Base-by-base conservation (phyloP, 306 rosid species). In the Nissolia schottii region DNA sequence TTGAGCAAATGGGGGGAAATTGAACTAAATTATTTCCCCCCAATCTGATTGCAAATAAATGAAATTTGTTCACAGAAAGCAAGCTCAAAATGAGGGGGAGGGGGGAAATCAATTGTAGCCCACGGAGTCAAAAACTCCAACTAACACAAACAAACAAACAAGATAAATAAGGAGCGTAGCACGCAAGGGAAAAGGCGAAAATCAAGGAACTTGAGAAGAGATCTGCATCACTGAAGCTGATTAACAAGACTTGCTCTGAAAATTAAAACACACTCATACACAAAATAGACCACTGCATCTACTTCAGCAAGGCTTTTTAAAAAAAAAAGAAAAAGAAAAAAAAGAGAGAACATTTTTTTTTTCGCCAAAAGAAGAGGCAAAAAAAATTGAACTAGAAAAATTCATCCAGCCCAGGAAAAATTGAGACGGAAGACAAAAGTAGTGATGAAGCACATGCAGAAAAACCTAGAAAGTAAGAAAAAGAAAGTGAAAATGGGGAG, bases 381-480 rank as follows among this genome's bases (percentile, higher is more conserved):
- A 37, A 34, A 35, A 19, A 38, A 19, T 0, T 3, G 48, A 3
- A 41, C 2, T 13, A 12, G 5, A 35, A 51, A 55, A 2, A 4
- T 7, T 19, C 37, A 41, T 43, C 6, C 64, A 65, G 67, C 35
- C 6, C 64, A 65, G 67, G 6, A 53, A 66, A 63, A 66, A 3
- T 62, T 6, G 19, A 64, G 41, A 75, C 29, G 40, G 57, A 77
- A 72, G 12, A 19, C 13, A 3, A 66, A n/a, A 5, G 16, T 19
- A n/a, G 50, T 38, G 67, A 77, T 18, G 74, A 59, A 80, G 43
- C 62, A 25, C 69, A 74, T 55, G 82, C 73, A 71, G 28, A 66
- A 51, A 14, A n/a, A 28, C 53, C 51, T 23, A 23, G 38, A 54
- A 25, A 46, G 38, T 7, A 32, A 32, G 7, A 32, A 1, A 1